Evolutionary conservation across 2,329 filamentous ascomycete species (phyloP).

Genomic region (Peltaster fructicola): DNA sequence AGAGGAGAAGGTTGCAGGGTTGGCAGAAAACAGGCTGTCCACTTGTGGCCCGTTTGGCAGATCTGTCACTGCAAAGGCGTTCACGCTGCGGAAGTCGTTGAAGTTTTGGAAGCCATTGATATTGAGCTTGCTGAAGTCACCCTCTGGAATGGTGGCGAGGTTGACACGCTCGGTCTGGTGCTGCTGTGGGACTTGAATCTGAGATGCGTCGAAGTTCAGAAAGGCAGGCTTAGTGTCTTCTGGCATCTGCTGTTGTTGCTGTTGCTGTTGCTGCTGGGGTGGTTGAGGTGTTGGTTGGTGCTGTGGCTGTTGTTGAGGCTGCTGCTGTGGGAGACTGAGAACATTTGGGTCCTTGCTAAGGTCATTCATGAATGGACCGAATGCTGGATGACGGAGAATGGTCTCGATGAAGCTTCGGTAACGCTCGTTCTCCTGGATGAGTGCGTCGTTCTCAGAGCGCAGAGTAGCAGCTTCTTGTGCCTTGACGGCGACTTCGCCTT

Average conservation of each 20-base stretch:
- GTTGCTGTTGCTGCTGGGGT: conserved; percentile 5
- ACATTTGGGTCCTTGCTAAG: conserved; percentile 22
- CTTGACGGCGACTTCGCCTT: conserved; percentile 71
- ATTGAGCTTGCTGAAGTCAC: conserved; percentile 57
- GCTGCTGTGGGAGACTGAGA: conserved; percentile 11
- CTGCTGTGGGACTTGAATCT: conserved; percentile 17
- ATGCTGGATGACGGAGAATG: conserved; percentile 38
- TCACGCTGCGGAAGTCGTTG: conserved; percentile 20
- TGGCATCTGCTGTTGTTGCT: conserved; percentile 6
- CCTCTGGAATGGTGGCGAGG: conserved; percentile 72
- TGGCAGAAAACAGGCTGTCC: conserved; percentile 11
- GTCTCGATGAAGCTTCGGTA: conserved; percentile 55
- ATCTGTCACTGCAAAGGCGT: conserved; percentile 17
- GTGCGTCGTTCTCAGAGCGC: conserved; percentile 59
- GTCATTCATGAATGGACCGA: conserved; percentile 29
- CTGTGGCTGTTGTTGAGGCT: conserved; percentile 14
- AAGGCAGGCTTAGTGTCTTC: conserved; percentile 19
- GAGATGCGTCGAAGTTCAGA: conserved; percentile 21
- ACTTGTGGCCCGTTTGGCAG: conserved; percentile 12
- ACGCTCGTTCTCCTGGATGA: conserved; percentile 44
- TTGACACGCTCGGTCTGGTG: conserved; percentile 36
- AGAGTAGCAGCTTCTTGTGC: conserved; percentile 69
- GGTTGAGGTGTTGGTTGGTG: conserved; percentile 7
- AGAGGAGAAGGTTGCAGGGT: conserved; percentile 6
- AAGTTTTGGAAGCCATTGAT: conserved; percentile 31